Conservation (phyloP, 345 rosid species). For the Anacardium occidentale region DNA sequence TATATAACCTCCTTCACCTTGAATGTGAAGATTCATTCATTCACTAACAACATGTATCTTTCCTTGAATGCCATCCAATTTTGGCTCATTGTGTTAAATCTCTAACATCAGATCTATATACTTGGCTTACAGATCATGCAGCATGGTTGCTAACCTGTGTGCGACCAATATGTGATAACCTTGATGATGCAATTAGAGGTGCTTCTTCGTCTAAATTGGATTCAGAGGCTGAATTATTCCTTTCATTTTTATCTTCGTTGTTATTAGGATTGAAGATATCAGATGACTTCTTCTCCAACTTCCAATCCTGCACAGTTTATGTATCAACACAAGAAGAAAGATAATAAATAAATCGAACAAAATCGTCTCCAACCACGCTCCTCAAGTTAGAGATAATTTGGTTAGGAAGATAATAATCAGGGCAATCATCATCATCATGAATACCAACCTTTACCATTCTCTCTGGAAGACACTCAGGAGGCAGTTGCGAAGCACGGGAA, state of each 20-base stretch:
- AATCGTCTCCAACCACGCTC: background rate
- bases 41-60: background rate
- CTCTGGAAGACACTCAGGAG: slow-evolving; percentile 66
- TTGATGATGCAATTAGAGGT: slow-evolving; percentile 66
- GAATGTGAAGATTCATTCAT: slow-evolving; percentile 13
- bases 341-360: background rate
- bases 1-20: background rate
- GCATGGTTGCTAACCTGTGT: slow-evolving; percentile 61
- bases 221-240: slow-evolving; percentile 35
- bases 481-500: slow-evolving; percentile 63
- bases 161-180: slow-evolving; percentile 81
- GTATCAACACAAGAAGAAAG: background rate
- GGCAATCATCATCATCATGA: background rate
- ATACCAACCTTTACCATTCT: slow-evolving; percentile 71
- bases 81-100: background rate
- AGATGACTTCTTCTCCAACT: slow-evolving; percentile 90
- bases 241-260: slow-evolving; percentile 39
- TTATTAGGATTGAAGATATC: slow-evolving; percentile 58
- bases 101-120: slow-evolving; percentile 5
- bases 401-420: background rate
- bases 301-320: slow-evolving; percentile 64
- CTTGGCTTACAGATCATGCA: slow-evolving; percentile 25
- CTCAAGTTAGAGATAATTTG: background rate
- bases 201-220: slow-evolving; percentile 72
- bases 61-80: background rate